These are phyloP conservation scores for Umbelopsis vinacea DNA, from an alignment of 192 early-diverging fungal species.

Conservation along the genomic window DNA sequence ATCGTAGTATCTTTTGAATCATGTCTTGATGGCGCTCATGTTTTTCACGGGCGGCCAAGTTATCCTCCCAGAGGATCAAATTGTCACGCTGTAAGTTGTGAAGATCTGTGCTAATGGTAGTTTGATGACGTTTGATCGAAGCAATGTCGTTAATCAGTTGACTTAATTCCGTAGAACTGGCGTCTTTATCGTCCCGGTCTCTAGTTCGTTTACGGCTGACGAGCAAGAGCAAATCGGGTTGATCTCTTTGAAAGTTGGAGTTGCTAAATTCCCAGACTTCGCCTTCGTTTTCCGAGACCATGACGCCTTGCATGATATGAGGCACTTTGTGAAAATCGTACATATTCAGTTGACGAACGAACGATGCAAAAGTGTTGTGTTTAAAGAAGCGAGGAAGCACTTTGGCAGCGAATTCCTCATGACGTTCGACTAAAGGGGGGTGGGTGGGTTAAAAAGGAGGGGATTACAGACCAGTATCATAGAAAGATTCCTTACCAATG, in stretches of 20 bases:
- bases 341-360: conserved; percentile 93
- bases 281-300: conserved; percentile 71
- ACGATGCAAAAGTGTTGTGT: conserved; percentile 89
- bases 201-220: conserved; percentile 82
- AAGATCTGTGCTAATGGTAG: conserved; percentile 85
- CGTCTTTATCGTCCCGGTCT: conserved; percentile 48
- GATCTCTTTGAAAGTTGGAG: conserved; percentile 84
- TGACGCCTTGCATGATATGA: conserved; percentile 89
- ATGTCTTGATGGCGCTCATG: conserved; percentile 88
- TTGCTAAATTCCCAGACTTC: conserved; percentile 96
- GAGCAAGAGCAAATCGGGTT: conserved; percentile 87
- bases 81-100: conserved; percentile 88
- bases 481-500: no score
- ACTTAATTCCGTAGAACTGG: conserved; percentile 43
- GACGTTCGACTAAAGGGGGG: conserved; percentile 52
- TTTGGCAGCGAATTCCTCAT: conserved; percentile 81
- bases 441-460: not conserved
- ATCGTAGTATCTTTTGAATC: conserved; percentile 92
- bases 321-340: conserved; percentile 98
- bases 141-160: conserved; percentile 77
- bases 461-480: no score
- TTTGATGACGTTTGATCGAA: conserved; percentile 88
- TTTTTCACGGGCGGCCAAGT: conserved; percentile 69
- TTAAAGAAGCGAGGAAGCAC: conserved; percentile 89
- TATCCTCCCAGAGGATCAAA: conserved; percentile 88